phyloP scores from a whole-genome alignment of 2,329 filamentous ascomycete genomes.

The Nemania abortiva region DNA sequence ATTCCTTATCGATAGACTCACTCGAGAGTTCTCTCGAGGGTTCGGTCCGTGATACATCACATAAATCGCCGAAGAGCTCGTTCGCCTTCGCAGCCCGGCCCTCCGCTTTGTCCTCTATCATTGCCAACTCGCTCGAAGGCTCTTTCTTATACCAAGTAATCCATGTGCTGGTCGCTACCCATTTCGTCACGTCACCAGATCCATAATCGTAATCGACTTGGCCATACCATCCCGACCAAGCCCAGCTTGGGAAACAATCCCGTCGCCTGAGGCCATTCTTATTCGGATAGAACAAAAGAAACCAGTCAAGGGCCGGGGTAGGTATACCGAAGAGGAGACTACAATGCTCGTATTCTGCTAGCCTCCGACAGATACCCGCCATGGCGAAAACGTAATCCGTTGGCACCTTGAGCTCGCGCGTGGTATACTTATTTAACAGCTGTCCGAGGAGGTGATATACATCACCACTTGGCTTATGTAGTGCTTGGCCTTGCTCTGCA shows the following conservation, averaged over 20 bases:
- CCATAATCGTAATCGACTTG: slow-evolving; percentile 38
- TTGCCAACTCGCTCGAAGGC: slow-evolving; percentile 22
- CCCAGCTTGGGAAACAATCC: slow-evolving; percentile 40
- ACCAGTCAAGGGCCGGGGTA: slow-evolving; percentile 40
- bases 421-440: slow-evolving; percentile 41
- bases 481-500: slow-evolving; percentile 32
- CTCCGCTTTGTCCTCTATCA: slow-evolving; percentile 26
- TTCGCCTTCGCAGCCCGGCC: slow-evolving; percentile 22
- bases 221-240: slow-evolving; percentile 42
- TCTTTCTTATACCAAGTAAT: slow-evolving; percentile 40
- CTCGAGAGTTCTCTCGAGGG: slow-evolving; percentile 12
- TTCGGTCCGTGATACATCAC: slow-evolving; percentile 32
- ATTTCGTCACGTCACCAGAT: slow-evolving; percentile 39
- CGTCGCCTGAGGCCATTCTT: slow-evolving; percentile 35
- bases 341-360: slow-evolving; percentile 40
- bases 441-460: slow-evolving; percentile 41
- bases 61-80: slow-evolving; percentile 35
- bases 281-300: slow-evolving; percentile 40
- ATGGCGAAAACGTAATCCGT: slow-evolving; percentile 40
- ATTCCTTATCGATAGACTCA: slow-evolving; percentile 6
- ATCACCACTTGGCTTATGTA: slow-evolving; percentile 40
- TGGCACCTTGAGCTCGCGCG: slow-evolving; percentile 37
- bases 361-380: slow-evolving; percentile 39
- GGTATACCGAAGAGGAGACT: slow-evolving; percentile 41
- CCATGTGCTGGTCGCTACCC: slow-evolving; percentile 38